Evolutionary conservation across 176 grass and related monocot genomes (phyloP), one percentile per base, ranked within the genome.

Genomic region (Guadua angustifolia): DNA sequence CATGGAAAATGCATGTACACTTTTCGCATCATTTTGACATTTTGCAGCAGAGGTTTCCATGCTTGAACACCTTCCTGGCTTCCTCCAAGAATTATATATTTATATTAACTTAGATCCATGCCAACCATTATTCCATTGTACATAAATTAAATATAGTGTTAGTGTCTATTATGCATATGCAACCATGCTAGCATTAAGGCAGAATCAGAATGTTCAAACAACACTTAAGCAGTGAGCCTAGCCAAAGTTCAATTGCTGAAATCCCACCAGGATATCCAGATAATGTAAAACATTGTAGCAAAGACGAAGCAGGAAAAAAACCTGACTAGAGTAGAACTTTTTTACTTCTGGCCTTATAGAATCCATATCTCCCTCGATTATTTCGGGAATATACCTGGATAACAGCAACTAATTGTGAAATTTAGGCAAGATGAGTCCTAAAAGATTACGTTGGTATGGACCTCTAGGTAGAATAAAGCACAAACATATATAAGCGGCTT

Each of bases 341-440:
- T 88, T 79, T 47, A 94, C 92, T 88, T 94, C 92, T 57, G 80
- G 84, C 80, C 89, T 91, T 77, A 91, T 91, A 49, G 92, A 94
- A 82, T 94, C 92, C 92, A 94, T 94, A 55, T 91, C 92, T 69
- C 92, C 92, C 82, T 85, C 87, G 36, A 94, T 89, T 79, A 89
- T 73, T 67, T 94, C 77, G 59, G 92, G 92, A 78, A 87, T 19
- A 78, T 94, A 89, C 66, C 86, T 91, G 79, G n/a, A 91, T 39
- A 85, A 63, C 0, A 89, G 8, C n/a, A 81, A 58, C 33, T 1
- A 50, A 42, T 42, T 74, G 35, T 68, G 55, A 81, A 16, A 39
- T 59, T 60, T 68, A 80, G 5, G 51, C 19, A 77, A 70, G 63
- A 70, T 70, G 24, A 22, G 4, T 69, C 71, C 7, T 52, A 12